Evolutionary conservation across 768 basidiomycete species (phyloP).

Genomic region (Trametes punicea): DNA sequence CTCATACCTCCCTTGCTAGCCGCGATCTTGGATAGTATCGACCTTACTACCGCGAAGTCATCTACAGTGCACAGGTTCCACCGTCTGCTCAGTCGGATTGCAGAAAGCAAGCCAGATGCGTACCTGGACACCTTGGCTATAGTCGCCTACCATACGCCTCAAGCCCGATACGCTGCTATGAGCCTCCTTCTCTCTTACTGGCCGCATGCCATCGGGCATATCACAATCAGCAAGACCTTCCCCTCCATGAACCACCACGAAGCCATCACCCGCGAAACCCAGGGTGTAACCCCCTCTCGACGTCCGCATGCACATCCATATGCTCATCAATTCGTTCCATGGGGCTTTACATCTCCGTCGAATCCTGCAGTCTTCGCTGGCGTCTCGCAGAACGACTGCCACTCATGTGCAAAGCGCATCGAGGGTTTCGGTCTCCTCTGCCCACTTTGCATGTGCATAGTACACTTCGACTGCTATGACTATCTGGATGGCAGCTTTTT

Average conservation of each 20-base stretch:
- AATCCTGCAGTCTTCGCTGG: conserved; percentile 28
- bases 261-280: conserved; percentile 19
- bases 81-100: conserved; percentile 51
- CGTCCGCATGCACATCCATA: conserved; percentile 35
- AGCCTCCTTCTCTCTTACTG: conserved; percentile 57
- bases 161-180: conserved; percentile 53
- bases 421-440: conserved; percentile 72
- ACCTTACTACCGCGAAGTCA: conserved; percentile 33
- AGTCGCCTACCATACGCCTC: conserved; percentile 60
- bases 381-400: conserved; percentile 46
- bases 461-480: conserved; percentile 81
- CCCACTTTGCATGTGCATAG: conserved; percentile 61
- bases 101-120: conserved; percentile 59
- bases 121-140: conserved; percentile 72
- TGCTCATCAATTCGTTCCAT: conserved; percentile 66
- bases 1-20: conserved; percentile 61
- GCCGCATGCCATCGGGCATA: conserved; percentile 69
- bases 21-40: conserved; percentile 56
- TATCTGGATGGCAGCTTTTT: conserved; percentile 60
- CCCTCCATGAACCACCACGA: conserved; percentile 36
- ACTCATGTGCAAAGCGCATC: conserved; percentile 51
- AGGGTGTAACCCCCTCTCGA: conserved; percentile 12
- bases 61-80: conserved; percentile 48
- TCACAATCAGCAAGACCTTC: conserved; percentile 53
- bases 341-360: conserved; percentile 46